Percentiles rank a stretch among this genome's conserved stretches.
Conservation (phyloP, 1,139 yeast genomes). For the Insectozyma bohioensis region DNA sequence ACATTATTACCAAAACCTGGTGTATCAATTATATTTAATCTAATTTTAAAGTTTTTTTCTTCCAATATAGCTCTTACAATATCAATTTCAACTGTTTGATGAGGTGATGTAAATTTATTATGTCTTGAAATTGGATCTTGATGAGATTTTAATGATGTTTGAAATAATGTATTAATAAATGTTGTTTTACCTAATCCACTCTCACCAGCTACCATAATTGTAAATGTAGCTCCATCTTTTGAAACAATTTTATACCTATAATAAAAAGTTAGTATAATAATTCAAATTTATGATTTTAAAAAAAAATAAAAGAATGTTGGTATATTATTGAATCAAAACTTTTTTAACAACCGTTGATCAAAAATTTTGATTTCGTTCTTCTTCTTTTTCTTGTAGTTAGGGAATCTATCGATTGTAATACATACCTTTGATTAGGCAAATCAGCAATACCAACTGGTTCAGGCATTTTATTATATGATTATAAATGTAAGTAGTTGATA, state of each 20-base stretch:
- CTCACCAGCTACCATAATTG: constrained; percentile 95
- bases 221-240: constrained; percentile 84
- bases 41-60: constrained; percentile 84
- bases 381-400: neutral
- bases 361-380: neutral
- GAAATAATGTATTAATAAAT: constrained; percentile 88
- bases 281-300: neutral
- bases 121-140: constrained; percentile 68
- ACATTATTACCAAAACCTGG: constrained; percentile 98
- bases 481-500: no score
- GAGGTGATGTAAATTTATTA: constrained; percentile 58
- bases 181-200: constrained; percentile 95
- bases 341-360: no score
- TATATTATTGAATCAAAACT: no score
- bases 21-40: constrained; percentile 89
- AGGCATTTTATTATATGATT: no score
- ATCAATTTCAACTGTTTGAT: constrained; percentile 89
- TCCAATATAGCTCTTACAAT: constrained; percentile 88
- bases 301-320: neutral
- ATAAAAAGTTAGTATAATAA: constrained; percentile 6
- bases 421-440: constrained; percentile 88
- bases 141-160: constrained; percentile 64
- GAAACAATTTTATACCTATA: constrained; percentile 83
- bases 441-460: constrained; percentile 82
- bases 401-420: no score